Conservation (phyloP, 1,139 yeast genomes). For the Kurtzmaniella quercitrusa region DNA sequence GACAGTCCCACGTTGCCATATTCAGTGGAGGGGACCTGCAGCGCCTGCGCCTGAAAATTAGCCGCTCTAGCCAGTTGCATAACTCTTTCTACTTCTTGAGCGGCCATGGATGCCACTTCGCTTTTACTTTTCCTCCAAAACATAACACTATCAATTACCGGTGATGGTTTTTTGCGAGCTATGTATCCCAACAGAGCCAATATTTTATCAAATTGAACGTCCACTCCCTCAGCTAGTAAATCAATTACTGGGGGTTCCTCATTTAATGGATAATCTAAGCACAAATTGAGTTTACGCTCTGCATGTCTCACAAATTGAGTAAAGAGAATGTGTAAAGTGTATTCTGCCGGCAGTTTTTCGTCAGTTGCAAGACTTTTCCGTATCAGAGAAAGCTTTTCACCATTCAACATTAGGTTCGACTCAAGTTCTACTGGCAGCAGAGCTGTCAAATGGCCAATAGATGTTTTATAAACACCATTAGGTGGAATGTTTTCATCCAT, state of each 20-base stretch:
- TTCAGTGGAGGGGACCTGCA: not conserved
- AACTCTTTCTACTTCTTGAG: slow-evolving; percentile 52
- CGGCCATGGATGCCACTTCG: slow-evolving; percentile 78
- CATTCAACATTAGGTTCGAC: slow-evolving; percentile 16
- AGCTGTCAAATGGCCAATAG: not conserved
- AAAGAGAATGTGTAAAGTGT: slow-evolving; percentile 88
- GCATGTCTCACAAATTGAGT: slow-evolving; percentile 95
- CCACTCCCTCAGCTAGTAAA: slow-evolving; percentile 82
- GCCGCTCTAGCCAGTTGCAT: slow-evolving; percentile 17
- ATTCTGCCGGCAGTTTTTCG: slow-evolving; percentile 82
- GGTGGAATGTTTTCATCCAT: not conserved
- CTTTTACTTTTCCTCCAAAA: slow-evolving; percentile 93
- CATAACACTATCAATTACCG: slow-evolving; percentile 97
- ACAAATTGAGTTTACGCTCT: slow-evolving; percentile 74
- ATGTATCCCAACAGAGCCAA: slow-evolving; percentile 85
- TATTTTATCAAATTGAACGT: slow-evolving; percentile 79
- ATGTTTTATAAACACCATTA: not conserved
- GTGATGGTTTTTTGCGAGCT: slow-evolving; percentile 86
- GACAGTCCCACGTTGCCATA: slow-evolving; percentile 4
- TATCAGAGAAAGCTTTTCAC: slow-evolving; percentile 31
- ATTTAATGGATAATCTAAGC: slow-evolving; percentile 64
- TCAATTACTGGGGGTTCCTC: slow-evolving; percentile 81
- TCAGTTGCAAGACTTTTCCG: slow-evolving; percentile 56
- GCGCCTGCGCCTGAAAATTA: slow-evolving; percentile 7
- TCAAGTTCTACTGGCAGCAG: not conserved